A percentile compares a stretch with the other conserved stretches of the same genome.
These are phyloP conservation scores for Colletotrichum sublineola DNA, from an alignment of 2,329 filamentous ascomycete species.

Conservation along the genomic window DNA sequence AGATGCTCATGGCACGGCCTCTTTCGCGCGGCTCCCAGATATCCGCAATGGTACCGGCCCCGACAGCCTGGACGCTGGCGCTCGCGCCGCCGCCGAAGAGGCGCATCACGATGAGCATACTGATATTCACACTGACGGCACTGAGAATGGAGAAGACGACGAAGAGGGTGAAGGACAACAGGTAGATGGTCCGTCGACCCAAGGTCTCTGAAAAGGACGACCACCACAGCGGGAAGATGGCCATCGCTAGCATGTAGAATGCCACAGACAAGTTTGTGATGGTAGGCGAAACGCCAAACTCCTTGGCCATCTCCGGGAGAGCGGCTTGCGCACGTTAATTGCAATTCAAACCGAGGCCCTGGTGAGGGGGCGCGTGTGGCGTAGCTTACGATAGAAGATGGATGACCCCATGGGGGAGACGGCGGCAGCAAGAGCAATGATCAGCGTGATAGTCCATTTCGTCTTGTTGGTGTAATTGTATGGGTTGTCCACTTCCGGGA, in stretches of 20 bases:
- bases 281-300: constrained; percentile 73
- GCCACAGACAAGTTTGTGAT: constrained; percentile 82
- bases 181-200: constrained; percentile 83
- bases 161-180: constrained; percentile 80
- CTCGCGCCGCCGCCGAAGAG: constrained; percentile 81
- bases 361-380: neutral
- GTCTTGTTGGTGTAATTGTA: constrained; percentile 78
- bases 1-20: constrained; percentile 84
- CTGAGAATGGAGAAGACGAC: constrained; percentile 77
- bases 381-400: constrained; percentile 81
- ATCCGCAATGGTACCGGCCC: constrained; percentile 86
- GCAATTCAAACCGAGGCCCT: neutral
- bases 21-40: constrained; percentile 81
- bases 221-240: constrained; percentile 90
- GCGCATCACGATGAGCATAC: constrained; percentile 83
- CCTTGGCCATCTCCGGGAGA: constrained; percentile 71
- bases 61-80: constrained; percentile 85
- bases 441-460: constrained; percentile 88
- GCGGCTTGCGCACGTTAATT: constrained; percentile 66
- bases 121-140: constrained; percentile 77
- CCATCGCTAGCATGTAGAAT: constrained; percentile 86
- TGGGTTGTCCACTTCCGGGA: constrained; percentile 84
- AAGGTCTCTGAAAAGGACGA: constrained; percentile 81
- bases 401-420: constrained; percentile 86
- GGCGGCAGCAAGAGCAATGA: constrained; percentile 82